A percentile compares a stretch with the other conserved stretches of the same genome.
Conservation (phyloP, 1,284 basidiomycete genomes). For the Leccinum pallidistipes region DNA sequence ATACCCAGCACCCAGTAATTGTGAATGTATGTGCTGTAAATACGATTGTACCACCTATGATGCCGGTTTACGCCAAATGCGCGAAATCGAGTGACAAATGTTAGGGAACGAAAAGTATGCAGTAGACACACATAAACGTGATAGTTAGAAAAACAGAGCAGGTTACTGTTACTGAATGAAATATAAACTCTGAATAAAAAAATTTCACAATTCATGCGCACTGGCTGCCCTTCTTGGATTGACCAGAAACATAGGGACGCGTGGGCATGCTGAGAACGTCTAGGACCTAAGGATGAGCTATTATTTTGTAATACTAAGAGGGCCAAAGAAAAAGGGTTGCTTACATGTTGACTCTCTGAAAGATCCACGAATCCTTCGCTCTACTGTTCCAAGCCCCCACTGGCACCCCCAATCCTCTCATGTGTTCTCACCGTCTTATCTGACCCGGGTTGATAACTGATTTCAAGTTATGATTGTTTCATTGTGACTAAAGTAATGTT, state of each 20-base stretch:
- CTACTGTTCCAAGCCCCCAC: too few relatives aligned
- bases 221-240: slow-evolving; percentile 51
- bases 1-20: not conserved
- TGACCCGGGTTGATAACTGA: too few relatives aligned
- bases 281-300: not conserved
- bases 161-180: not conserved
- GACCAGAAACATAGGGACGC: slow-evolving; percentile 63
- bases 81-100: not conserved
- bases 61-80: not conserved
- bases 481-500: too few relatives aligned
- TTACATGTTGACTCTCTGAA: slow-evolving; percentile 53
- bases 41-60: not conserved
- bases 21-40: not conserved
- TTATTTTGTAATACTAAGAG: too few relatives aligned
- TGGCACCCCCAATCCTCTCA: too few relatives aligned
- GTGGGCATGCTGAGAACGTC: slow-evolving; percentile 57
- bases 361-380: too few relatives aligned
- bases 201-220: slow-evolving; percentile 47
- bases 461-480: too few relatives aligned
- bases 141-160: too few relatives aligned
- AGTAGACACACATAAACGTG: not conserved
- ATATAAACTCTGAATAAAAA: not conserved
- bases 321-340: slow-evolving; percentile 36
- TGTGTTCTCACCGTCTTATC: too few relatives aligned
- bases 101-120: not conserved